A percentile compares a stretch with the other conserved stretches of the same genome.
These are phyloP conservation scores for Hanseniaspora clermontiae DNA, from an alignment of 805 yeast genomes.

Conservation along the genomic window DNA sequence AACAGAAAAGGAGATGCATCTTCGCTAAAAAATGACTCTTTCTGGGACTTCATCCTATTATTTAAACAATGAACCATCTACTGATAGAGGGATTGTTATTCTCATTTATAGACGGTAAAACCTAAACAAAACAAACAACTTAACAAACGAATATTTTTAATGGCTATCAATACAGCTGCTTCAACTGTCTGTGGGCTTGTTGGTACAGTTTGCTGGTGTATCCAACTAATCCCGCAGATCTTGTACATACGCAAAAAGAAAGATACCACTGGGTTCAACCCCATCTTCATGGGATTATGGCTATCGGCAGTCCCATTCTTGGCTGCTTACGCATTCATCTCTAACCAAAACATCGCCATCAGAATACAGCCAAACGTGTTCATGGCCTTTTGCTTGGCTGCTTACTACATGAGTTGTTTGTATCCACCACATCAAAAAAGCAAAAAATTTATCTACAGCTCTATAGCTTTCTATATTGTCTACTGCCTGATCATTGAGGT, in stretches of 20 bases:
- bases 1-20: too few species aligned
- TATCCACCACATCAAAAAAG: constrained; percentile 54
- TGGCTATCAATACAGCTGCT: constrained; percentile 30
- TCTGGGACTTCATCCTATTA: too few species aligned
- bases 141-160: too few species aligned
- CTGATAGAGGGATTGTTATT: too few species aligned
- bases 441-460: constrained; percentile 19
- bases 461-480: constrained; percentile 21
- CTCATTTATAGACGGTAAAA: too few species aligned
- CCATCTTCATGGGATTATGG: constrained; percentile 81
- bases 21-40: too few species aligned
- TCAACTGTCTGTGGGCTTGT: constrained; percentile 71
- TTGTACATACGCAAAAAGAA: constrained; percentile 59
- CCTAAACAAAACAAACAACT: too few species aligned
- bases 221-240: constrained; percentile 81
- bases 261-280: constrained; percentile 78
- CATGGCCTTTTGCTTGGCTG: constrained; percentile 50
- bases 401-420: constrained; percentile 55
- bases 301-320: constrained; percentile 68
- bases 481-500: constrained; percentile 49
- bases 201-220: constrained; percentile 87
- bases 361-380: constrained; percentile 82
- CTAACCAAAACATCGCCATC: constrained; percentile 60
- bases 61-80: too few species aligned
- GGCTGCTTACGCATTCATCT: constrained; percentile 66